Conservation (phyloP, 768 basidiomycete genomes). For the Cyathus striatus region DNA sequence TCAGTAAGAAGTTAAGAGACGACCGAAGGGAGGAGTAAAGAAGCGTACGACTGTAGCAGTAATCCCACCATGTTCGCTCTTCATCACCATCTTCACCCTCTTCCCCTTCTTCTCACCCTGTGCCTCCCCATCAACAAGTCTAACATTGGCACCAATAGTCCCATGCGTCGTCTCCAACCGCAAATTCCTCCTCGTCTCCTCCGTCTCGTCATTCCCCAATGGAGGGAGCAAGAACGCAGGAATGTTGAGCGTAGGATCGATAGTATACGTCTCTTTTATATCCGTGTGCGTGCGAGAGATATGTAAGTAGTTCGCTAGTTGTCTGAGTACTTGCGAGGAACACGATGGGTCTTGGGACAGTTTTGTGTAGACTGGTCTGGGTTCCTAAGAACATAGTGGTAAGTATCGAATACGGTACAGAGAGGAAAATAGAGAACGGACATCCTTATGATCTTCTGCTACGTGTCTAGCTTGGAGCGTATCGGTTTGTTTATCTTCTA, state of each 20-base stretch:
- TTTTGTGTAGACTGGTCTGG: too few species aligned
- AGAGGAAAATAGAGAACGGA: too few species aligned
- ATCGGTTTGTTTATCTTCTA: too few species aligned
- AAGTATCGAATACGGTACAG: too few species aligned
- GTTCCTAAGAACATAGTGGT: too few species aligned
- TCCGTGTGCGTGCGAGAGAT: slow-evolving; percentile 18
- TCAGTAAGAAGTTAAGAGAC: too few species aligned
- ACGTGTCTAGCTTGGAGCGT: too few species aligned
- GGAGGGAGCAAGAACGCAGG: slow-evolving; percentile 20
- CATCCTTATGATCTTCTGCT: too few species aligned
- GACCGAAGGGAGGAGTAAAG: slow-evolving; percentile 7
- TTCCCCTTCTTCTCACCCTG: slow-evolving; percentile 4
- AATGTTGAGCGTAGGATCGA: slow-evolving; percentile 23
- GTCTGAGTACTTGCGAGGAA: too few species aligned
- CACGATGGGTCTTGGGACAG: too few species aligned
- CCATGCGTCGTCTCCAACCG: slow-evolving; percentile 24
- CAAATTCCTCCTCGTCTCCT: slow-evolving; percentile 18
- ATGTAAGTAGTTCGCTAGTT: slow-evolving; percentile 17
- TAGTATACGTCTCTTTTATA: slow-evolving; percentile 18
- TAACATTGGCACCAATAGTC: slow-evolving; percentile 17
- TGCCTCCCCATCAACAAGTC: too few species aligned
- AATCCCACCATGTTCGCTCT: slow-evolving; percentile 21
- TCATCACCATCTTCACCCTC: slow-evolving; percentile 18
- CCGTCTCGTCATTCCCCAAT: slow-evolving; percentile 17
- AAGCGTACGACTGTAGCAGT: slow-evolving; percentile 21